Conservation (phyloP, 1,284 basidiomycete genomes). For the Coriolopsis trogii region DNA sequence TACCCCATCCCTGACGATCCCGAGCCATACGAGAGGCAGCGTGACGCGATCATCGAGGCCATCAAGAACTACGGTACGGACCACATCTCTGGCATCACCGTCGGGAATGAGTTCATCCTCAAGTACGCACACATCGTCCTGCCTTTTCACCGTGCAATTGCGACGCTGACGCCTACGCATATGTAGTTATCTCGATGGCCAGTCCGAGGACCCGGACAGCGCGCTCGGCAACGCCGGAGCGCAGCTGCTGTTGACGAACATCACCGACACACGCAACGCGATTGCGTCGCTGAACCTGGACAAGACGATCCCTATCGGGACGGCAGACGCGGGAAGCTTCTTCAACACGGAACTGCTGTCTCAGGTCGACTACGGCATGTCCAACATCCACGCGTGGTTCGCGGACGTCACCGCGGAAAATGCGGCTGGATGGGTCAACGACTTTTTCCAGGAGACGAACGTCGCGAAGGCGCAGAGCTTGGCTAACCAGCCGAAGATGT, state of each 20-base stretch:
- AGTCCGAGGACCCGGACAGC: conserved; percentile 52
- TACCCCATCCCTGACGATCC: conserved; percentile 69
- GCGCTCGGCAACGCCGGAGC: conserved; percentile 59
- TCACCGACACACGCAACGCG: conserved; percentile 64
- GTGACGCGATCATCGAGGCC: conserved; percentile 64
- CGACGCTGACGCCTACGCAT: neutral
- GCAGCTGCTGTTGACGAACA: conserved; percentile 60
- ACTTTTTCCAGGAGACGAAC: conserved; percentile 63
- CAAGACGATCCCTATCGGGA: conserved; percentile 77
- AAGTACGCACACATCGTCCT: conserved; percentile 47
- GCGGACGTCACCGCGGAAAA: conserved; percentile 69
- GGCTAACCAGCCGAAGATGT: conserved; percentile 76
- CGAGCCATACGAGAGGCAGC: conserved; percentile 75
- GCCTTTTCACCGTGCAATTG: neutral
- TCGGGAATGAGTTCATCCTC: conserved; percentile 85
- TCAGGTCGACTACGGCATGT: conserved; percentile 75
- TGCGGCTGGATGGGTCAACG: conserved; percentile 70
- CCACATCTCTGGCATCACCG: conserved; percentile 80
- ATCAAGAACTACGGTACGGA: conserved; percentile 80
- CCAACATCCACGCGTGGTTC: conserved; percentile 89
- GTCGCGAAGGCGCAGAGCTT: conserved; percentile 49
- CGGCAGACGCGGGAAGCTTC: conserved; percentile 87
- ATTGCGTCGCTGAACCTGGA: conserved; percentile 54
- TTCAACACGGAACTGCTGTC: conserved; percentile 75
- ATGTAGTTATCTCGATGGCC: conserved; percentile 55